Percentiles rank a stretch among this genome's conserved stretches.
phyloP scores from a whole-genome alignment of 1,284 basidiomycete species.

The Mycena citricolor region DNA sequence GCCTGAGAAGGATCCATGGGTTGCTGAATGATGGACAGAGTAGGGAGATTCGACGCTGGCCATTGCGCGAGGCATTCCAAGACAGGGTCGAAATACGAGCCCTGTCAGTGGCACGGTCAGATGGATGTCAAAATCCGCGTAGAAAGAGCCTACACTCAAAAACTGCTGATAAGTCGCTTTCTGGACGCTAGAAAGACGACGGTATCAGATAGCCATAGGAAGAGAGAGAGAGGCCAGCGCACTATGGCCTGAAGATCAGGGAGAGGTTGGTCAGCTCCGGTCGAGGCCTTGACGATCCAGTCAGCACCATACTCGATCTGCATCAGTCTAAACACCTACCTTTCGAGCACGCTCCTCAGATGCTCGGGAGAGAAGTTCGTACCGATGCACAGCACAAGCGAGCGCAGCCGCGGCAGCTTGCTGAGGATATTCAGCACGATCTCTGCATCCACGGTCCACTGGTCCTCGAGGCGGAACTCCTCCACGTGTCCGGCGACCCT shows the following conservation, averaged over 20 bases:
- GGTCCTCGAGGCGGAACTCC: slow-evolving; percentile 45
- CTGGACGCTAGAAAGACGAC: slow-evolving; percentile 48
- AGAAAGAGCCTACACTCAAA: slow-evolving; percentile 44
- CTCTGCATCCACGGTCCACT: slow-evolving; percentile 64
- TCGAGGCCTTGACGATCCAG: slow-evolving; percentile 30
- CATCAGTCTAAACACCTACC: background rate
- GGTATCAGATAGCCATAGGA: background rate
- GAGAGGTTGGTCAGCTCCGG: slow-evolving; percentile 43
- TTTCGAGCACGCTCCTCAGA: slow-evolving; percentile 53
- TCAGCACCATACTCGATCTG: background rate
- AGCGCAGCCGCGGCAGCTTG: slow-evolving; percentile 47
- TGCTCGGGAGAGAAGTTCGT: slow-evolving; percentile 67
- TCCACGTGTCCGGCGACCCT: slow-evolving; percentile 39
- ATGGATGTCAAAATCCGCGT: background rate
- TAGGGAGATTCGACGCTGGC: slow-evolving; percentile 45
- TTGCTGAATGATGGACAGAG: slow-evolving; percentile 68
- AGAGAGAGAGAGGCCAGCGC: slow-evolving; percentile 27
- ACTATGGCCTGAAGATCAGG: slow-evolving; percentile 72
- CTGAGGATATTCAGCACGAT: slow-evolving; percentile 56
- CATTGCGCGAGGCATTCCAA: slow-evolving; percentile 55
- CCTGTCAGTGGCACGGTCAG: slow-evolving; percentile 37
- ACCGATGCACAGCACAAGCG: slow-evolving; percentile 56
- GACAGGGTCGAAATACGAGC: slow-evolving; percentile 67
- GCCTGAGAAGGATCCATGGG: slow-evolving; percentile 41
- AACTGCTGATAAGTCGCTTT: slow-evolving; percentile 70